Evolutionary conservation across 2,329 filamentous ascomycete genomes (phyloP).

Genomic region (Tolypocladium tundrense): DNA sequence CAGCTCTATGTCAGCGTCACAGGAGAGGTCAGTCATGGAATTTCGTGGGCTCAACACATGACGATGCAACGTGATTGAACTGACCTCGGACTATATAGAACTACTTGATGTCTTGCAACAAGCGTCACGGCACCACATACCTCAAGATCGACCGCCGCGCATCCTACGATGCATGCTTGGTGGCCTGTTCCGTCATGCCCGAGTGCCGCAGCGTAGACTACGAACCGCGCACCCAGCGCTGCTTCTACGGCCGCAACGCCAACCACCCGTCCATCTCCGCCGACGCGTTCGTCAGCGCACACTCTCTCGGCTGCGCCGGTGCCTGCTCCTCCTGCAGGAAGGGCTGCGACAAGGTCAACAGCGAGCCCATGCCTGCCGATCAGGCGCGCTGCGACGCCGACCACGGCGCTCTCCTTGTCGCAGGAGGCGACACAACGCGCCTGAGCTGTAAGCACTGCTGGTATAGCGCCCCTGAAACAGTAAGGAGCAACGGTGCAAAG

Average conservation of each 20-base stretch:
- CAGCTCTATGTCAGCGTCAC: conserved; percentile 1
- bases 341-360: conserved; percentile 3
- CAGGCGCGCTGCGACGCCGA: background rate
- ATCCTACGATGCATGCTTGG: conserved; percentile 4
- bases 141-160: conserved; percentile 3
- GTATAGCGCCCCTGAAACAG: background rate
- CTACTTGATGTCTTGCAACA: conserved; percentile 7
- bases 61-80: no score
- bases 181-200: conserved; percentile 5
- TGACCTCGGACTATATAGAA: background rate
- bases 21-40: conserved; percentile 3
- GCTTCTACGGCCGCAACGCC: conserved; percentile 5
- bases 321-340: conserved; percentile 2
- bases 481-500: background rate
- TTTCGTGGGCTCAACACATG: background rate
- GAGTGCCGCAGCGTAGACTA: conserved; percentile 9
- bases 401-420: background rate
- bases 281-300: conserved; percentile 8
- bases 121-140: conserved; percentile 7
- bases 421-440: conserved; percentile 1
- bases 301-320: conserved; percentile 6
- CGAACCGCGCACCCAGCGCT: conserved; percentile 6
- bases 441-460: conserved; percentile 3
- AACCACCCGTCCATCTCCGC: conserved; percentile 6
- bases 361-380: background rate